phyloP scores from a whole-genome alignment of 2,329 filamentous ascomycete genomes.

The Berkeleyomyces rouxiae region DNA sequence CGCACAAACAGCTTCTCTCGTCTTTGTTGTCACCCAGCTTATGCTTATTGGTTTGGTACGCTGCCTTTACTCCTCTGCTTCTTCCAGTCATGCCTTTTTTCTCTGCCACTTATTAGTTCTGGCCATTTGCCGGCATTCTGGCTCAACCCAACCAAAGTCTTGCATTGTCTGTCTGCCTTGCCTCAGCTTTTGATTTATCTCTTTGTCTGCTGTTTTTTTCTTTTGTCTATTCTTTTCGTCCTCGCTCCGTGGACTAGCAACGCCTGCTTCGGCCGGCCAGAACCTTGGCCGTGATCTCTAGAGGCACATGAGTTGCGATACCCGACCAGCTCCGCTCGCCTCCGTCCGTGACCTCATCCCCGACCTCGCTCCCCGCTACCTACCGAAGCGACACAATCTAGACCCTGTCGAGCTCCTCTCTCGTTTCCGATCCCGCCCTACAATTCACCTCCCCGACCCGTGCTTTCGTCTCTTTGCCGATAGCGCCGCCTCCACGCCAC shows the following conservation, averaged over 20 bases:
- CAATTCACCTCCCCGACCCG: neutral
- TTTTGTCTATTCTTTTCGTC: neutral
- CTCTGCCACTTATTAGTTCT: slow-evolving; percentile 8
- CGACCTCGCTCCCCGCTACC: neutral
- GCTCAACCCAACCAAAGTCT: neutral
- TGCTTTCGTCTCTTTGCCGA: slow-evolving; percentile 4
- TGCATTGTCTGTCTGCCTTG: neutral
- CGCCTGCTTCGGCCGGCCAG: neutral
- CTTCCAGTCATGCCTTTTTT: slow-evolving; percentile 7
- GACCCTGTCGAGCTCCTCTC: neutral
- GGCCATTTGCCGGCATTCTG: slow-evolving; percentile 7
- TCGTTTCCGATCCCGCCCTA: neutral
- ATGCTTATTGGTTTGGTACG: neutral
- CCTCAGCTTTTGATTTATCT: no score
- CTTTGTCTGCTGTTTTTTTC: neutral
- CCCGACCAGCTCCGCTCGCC: neutral
- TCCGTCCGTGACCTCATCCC: neutral
- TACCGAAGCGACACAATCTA: no score
- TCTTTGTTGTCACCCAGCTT: slow-evolving; percentile 8
- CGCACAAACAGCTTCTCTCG: slow-evolving; percentile 1
- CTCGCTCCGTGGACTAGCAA: neutral
- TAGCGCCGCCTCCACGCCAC: neutral
- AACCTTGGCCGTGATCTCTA: neutral
- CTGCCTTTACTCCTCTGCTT: neutral
- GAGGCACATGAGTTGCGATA: neutral